Evolutionary conservation across 1,284 basidiomycete genomes (phyloP), one percentile per base, ranked within the genome.

Genomic region (Ustilago tritici): DNA sequence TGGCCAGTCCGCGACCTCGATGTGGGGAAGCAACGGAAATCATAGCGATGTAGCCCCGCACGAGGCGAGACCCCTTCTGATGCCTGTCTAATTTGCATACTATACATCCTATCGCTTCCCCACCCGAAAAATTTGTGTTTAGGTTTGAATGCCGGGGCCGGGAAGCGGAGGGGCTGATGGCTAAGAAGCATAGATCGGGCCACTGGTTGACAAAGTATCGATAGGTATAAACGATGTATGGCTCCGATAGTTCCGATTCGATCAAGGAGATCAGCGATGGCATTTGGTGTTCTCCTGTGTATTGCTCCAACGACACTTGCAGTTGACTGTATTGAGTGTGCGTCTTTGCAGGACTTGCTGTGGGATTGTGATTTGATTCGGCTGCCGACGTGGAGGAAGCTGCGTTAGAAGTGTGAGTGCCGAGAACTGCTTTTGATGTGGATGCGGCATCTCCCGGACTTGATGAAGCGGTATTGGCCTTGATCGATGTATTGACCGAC

Each of bases 1-100:
- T 77, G 0, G 78, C 74, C 56, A 77, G 11, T 2, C 96, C 95
- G 54, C 91, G 90, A 0, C 81, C 72, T 0, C 85, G 62, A 69
- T 73, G 80, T 2, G 52, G 38, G 1, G 68, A 46, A 10, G 76
- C 65, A 10, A 86, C 79, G 52, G 79, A 82, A 62, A 99, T 90
- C 97, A 99, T 99, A 35, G 95, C 96, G 70, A 99, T 97, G 85
- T 99, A 99, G 4, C 96, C 96, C 81, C 96, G 88, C 87, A 94
- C 93, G 5, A 91, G 88, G 4, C 89, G 88, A 12, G 80, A 75
- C 7, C 85, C 82, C 70, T 89, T 89, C 31, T 81, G 59, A 87
- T 98, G 95, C 83, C 90, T 89, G 80, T 94, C 95, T 86, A 96
- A 93, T 88, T 98, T 98, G 90, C 94, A 95, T 34, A 99, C 93